A percentile compares a stretch with the other conserved stretches of the same genome.
phyloP scores from a whole-genome alignment of 192 early-diverging fungal species.

The Rhizoclosmatium sp. region DNA sequence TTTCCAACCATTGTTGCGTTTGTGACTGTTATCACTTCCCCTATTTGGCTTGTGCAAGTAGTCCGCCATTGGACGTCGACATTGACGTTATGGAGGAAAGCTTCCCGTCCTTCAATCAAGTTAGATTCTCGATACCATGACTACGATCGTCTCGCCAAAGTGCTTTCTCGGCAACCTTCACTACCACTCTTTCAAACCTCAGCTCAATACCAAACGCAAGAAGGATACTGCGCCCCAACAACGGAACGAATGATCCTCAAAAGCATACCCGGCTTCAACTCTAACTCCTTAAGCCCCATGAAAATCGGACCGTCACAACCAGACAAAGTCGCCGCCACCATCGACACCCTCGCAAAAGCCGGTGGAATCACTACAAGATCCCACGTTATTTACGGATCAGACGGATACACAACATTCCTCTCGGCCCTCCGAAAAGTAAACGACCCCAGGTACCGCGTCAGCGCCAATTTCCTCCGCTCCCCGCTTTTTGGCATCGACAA shows the following conservation, averaged over 20 bases:
- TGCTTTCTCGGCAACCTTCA: background rate
- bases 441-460: background rate
- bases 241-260: conserved; percentile 6
- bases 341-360: background rate
- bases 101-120: background rate
- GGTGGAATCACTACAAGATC: background rate
- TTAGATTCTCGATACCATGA: background rate
- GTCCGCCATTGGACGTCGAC: background rate
- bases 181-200: background rate
- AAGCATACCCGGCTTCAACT: background rate
- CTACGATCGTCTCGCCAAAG: background rate
- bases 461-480: conserved; percentile 1
- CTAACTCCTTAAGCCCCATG: background rate
- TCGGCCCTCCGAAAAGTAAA: conserved; percentile 2
- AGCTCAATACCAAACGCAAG: background rate
- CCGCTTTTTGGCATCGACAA: background rate
- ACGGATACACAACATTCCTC: background rate
- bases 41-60: background rate
- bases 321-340: background rate
- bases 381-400: background rate
- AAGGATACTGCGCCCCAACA: conserved; percentile 10
- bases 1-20: background rate
- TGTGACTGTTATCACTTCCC: background rate
- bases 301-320: background rate
- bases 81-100: background rate